Base-by-base conservation (phyloP, 805 yeast species). In the Jamesozyma gamospora region DNA sequence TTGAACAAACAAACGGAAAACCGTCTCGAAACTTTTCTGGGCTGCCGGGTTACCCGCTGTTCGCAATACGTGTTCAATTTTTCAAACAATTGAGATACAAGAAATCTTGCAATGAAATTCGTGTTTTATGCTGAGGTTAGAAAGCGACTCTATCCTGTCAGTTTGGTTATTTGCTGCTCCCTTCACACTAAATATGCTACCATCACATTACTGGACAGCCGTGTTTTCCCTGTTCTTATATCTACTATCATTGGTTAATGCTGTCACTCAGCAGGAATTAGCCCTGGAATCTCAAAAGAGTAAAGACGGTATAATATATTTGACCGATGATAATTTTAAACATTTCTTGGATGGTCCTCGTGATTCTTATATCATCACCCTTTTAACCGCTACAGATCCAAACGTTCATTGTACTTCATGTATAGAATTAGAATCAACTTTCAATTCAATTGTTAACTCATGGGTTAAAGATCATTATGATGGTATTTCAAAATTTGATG, bases 381-480 rank as follows among this genome's bases (percentile, higher is more conserved):
- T 80, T 41, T 63, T 90, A 44, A 82, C 96, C 0, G 86, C 96
- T 2, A 72, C 79, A 9, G 71, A 78, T 36, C 70, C 85, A 1
- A 74, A 75, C 44, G 72, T 88, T 53, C 84, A 83, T 11, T 92
- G 98, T 65, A 65, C 66, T 1, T 66, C 83, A 37, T 92, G 98
- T 70, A 50, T 64, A 9, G 76, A 78, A 32, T 71, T 82, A 50
- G 75, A 71, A 19, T 94, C 96, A 2, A 73, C 71, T 32, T 83
- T 60, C 52, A 71, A 71, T 14, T 54, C 62, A 32, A 60, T 86
- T 31, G 94, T 84, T 7, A 52, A 65, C 36, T 78, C 88, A 18
- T 83, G 81, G 79, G 55, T 63, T 41, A 55, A 67, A 29, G 78
- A 72, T 32, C 78, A 74, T 51, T 81, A 85, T 16, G 62, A 65